These are phyloP conservation scores for Venturia effusa DNA, from an alignment of 2,329 filamentous ascomycete species.

Conservation along the genomic window DNA sequence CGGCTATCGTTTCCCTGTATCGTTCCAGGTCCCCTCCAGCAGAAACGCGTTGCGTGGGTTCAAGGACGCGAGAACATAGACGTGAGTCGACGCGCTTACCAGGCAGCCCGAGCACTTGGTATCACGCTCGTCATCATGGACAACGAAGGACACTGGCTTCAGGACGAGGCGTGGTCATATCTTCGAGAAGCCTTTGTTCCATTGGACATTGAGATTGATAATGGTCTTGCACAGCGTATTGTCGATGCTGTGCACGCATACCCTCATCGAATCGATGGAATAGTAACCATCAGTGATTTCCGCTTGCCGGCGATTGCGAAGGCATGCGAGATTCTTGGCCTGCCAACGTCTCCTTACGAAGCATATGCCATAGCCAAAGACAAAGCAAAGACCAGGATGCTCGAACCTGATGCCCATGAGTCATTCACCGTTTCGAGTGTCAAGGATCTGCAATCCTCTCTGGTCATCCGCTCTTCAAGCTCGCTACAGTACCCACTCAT, in stretches of 20 bases:
- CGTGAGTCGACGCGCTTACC: not conserved
- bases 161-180: constrained; percentile 14
- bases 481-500: constrained; percentile 21
- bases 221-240: constrained; percentile 21
- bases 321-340: constrained; percentile 21
- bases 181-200: constrained; percentile 26
- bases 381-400: constrained; percentile 16
- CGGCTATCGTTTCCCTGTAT: not conserved
- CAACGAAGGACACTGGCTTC: constrained; percentile 6
- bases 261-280: constrained; percentile 20
- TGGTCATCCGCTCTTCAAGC: not conserved
- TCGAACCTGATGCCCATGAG: not conserved
- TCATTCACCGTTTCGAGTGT: not conserved
- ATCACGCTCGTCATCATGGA: constrained; percentile 5
- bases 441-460: not conserved
- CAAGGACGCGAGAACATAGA: not conserved
- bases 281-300: constrained; percentile 24
- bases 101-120: constrained; percentile 4
- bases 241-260: constrained; percentile 21
- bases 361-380: constrained; percentile 22
- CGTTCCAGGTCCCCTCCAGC: constrained; percentile 1
- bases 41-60: constrained; percentile 4
- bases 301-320: constrained; percentile 19
- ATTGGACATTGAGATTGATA: constrained; percentile 20
- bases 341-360: constrained; percentile 19